phyloP scores from a whole-genome alignment of 148 eudicot genomes.

The Fagopyrum homotropicum region DNA sequence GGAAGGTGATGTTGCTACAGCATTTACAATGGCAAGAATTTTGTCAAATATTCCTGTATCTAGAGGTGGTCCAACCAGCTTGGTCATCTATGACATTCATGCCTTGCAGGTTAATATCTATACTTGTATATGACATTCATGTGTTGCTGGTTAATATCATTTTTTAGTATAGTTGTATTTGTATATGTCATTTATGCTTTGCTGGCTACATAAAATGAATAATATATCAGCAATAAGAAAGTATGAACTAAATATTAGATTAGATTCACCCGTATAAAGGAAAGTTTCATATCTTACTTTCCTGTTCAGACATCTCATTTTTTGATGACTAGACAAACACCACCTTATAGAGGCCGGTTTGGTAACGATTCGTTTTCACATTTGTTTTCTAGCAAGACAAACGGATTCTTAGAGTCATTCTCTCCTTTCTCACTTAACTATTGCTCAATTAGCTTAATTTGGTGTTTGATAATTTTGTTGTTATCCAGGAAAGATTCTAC shows the following conservation, averaged over 20 bases:
- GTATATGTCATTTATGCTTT: background rate
- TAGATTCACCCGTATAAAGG: too few species aligned
- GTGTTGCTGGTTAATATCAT: background rate
- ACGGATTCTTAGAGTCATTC: background rate
- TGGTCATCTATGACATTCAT: slow-evolving; percentile 90
- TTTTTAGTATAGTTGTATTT: background rate
- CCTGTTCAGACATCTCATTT: background rate
- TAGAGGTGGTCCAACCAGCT: slow-evolving; percentile 94
- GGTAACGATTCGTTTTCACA: too few species aligned
- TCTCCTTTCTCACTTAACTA: background rate
- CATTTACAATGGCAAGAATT: slow-evolving; percentile 94
- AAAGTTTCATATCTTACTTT: too few species aligned
- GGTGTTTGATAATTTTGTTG: background rate
- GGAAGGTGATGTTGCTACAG: slow-evolving; percentile 98
- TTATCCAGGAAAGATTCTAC: slow-evolving; percentile 76
- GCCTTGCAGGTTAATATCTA: slow-evolving; percentile 74
- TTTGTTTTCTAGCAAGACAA: too few species aligned
- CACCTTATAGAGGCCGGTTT: too few species aligned
- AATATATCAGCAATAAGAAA: too few species aligned
- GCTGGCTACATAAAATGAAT: background rate
- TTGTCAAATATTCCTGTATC: slow-evolving; percentile 86
- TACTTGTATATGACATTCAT: background rate
- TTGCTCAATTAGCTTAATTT: background rate
- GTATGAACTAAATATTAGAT: background rate
- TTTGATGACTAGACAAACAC: too few species aligned